Conservation (phyloP, 129 eudicot genomes). For the Tanacetum coccineum region DNA sequence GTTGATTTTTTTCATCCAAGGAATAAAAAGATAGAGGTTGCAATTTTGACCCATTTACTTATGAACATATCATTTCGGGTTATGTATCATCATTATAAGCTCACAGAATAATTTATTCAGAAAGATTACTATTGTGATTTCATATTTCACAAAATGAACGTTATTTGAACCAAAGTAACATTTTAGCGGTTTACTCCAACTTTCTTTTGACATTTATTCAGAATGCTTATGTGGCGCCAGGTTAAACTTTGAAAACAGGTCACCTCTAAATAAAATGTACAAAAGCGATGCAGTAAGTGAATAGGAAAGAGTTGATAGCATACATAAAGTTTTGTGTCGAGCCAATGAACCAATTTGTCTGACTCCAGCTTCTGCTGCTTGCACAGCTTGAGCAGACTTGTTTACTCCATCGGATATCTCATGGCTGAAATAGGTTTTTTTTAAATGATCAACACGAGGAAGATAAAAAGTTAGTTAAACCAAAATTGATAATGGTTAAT, state of each 20-base stretch:
- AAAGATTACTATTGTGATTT: too few species aligned
- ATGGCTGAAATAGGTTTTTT: conserved; percentile 42
- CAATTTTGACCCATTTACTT: not conserved
- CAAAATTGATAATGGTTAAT: not conserved
- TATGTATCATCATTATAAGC: too few species aligned
- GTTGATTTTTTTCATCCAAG: not conserved
- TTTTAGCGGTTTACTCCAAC: too few species aligned
- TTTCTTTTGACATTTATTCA: too few species aligned
- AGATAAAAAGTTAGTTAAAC: not conserved
- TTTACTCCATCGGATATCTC: conserved; percentile 83
- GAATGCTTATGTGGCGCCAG: too few species aligned
- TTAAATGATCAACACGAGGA: not conserved
- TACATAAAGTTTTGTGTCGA: conserved; percentile 71
- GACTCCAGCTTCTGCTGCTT: conserved; percentile 89
- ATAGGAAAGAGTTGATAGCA: conserved; percentile 12
- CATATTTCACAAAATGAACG: too few species aligned
- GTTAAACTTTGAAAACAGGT: too few species aligned
- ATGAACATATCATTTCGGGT: not conserved
- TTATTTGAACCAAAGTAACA: too few species aligned
- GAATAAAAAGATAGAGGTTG: conserved; percentile 1
- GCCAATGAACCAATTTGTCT: conserved; percentile 74
- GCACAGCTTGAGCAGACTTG: conserved; percentile 87
- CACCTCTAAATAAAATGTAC: too few species aligned
- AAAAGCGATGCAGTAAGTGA: too few species aligned
- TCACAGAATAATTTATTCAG: too few species aligned